These are phyloP conservation scores for Phylloboletellus chloephorus DNA, from an alignment of 1,284 basidiomycete genomes.

Conservation along the genomic window DNA sequence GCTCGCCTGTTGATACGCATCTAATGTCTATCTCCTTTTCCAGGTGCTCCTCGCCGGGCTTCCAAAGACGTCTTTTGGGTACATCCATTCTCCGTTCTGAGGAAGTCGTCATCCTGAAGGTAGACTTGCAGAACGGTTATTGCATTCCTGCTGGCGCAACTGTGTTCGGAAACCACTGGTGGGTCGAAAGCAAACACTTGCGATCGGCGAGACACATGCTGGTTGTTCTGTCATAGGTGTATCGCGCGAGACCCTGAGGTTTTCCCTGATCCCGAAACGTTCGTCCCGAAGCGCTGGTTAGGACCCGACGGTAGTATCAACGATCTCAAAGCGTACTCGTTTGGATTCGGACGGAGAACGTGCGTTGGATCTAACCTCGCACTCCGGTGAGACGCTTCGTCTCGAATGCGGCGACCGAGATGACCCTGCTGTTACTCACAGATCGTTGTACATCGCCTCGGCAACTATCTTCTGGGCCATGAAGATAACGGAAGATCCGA, in stretches of 20 bases:
- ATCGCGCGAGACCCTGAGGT: slow-evolving; percentile 52
- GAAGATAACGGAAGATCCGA: slow-evolving; percentile 41
- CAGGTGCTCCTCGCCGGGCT: slow-evolving; percentile 13
- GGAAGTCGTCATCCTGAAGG: neutral
- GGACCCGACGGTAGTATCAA: slow-evolving; percentile 42
- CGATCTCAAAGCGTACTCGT: slow-evolving; percentile 50
- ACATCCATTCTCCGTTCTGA: neutral
- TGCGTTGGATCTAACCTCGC: slow-evolving; percentile 61
- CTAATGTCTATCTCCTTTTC: slow-evolving; percentile 6
- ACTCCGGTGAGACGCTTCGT: slow-evolving; percentile 18
- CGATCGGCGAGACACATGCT: no score
- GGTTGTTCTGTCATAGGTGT: slow-evolving; percentile 29
- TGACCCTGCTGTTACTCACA: slow-evolving; percentile 11
- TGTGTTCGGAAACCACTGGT: slow-evolving; percentile 59
- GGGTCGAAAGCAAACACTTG: neutral
- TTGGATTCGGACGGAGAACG: slow-evolving; percentile 57
- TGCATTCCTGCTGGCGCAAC: slow-evolving; percentile 55
- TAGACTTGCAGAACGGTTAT: slow-evolving; percentile 40
- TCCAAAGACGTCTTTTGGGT: slow-evolving; percentile 25
- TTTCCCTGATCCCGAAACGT: slow-evolving; percentile 55
- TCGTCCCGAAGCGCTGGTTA: slow-evolving; percentile 57
- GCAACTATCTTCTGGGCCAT: slow-evolving; percentile 61
- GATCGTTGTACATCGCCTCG: slow-evolving; percentile 55
- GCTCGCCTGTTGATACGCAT: neutral
- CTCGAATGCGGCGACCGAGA: neutral